phyloP scores from a whole-genome alignment of 192 early-diverging fungal species.

The Funneliformis geosporum region DNA sequence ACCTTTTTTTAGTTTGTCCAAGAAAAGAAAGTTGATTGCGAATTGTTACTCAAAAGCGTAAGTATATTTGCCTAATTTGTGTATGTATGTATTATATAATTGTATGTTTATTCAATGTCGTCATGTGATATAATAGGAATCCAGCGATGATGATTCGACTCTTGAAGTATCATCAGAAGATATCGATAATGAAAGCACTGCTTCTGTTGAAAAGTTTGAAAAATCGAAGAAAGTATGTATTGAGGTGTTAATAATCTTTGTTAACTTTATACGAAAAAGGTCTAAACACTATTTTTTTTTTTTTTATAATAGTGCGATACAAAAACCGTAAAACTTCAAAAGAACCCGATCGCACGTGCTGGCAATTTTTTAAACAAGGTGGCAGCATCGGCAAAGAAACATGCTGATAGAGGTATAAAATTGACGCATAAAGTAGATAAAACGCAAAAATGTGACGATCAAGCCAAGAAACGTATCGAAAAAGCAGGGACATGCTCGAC shows the following conservation, averaged over 20 bases:
- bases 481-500: not conserved
- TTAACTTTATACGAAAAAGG: not conserved
- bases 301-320: not conserved
- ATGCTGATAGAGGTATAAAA: not conserved
- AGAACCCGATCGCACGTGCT: not conserved
- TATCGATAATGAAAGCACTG: not conserved
- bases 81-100: not conserved
- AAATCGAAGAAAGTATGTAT: not conserved
- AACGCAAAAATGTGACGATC: not conserved
- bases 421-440: not conserved
- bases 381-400: not conserved
- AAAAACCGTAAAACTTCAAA: not conserved
- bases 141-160: not conserved
- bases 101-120: not conserved
- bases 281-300: not conserved
- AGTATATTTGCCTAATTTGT: not conserved
- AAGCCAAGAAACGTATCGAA: not conserved
- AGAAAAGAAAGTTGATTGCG: constrained; percentile 22
- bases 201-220: not conserved
- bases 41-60: constrained; percentile 11
- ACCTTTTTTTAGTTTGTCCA: not conserved
- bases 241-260: not conserved
- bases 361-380: not conserved
- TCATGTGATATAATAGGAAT: not conserved
- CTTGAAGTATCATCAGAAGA: not conserved